phyloP scores from a whole-genome alignment of 2,329 filamentous ascomycete species.

The Hypomyces perniciosus region DNA sequence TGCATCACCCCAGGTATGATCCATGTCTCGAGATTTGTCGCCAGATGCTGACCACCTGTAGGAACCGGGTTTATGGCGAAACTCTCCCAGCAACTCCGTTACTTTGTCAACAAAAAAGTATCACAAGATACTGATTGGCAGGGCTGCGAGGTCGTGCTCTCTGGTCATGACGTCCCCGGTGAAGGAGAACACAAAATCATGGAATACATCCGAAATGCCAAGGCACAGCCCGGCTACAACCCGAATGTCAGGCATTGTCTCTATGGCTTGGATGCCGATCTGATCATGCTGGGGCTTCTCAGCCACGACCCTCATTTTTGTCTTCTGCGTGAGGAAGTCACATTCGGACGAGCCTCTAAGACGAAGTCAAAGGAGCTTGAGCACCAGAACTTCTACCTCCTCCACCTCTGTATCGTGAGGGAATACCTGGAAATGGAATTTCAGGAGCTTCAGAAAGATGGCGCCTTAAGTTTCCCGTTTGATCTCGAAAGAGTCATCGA shows the following conservation, averaged over 20 bases:
- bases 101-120: conserved; percentile 98
- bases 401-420: conserved; percentile 95
- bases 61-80: conserved; percentile 95
- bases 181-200: conserved; percentile 99
- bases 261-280: conserved; percentile 92
- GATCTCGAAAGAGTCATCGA: conserved; percentile 96
- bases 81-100: conserved; percentile 87
- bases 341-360: conserved; percentile 83
- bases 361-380: conserved; percentile 93
- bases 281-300: conserved; percentile 96
- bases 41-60: conserved; percentile 22
- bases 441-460: conserved; percentile 76
- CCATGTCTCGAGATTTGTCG: not conserved
- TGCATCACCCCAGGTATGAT: conserved; percentile 81
- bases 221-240: conserved; percentile 89
- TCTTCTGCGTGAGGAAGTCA: conserved; percentile 92
- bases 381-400: conserved; percentile 96
- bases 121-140: conserved; percentile 98
- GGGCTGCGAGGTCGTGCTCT: conserved; percentile 90
- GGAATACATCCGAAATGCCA: conserved; percentile 98
- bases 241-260: conserved; percentile 92
- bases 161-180: conserved; percentile 94
- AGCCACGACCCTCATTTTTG: conserved; percentile 99
- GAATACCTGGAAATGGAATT: conserved; percentile 98
- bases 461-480: conserved; percentile 68